phyloP scores from a whole-genome alignment of 495 filamentous ascomycete genomes.

The Platismatia glauca region DNA sequence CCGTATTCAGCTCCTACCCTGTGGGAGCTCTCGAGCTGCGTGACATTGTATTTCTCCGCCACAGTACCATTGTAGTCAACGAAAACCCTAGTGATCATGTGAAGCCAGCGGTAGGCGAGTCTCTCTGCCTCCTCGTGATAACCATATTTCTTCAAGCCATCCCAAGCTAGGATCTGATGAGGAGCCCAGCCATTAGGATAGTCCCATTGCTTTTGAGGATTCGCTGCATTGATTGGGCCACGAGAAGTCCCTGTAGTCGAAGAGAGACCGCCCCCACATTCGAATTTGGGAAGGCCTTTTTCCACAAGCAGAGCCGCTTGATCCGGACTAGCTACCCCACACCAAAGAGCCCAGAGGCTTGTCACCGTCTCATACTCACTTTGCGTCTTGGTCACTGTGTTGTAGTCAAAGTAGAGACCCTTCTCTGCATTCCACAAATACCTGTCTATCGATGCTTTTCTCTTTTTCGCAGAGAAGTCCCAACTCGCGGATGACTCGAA shows the following conservation, averaged over 20 bases:
- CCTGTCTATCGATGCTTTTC: constrained; percentile 74
- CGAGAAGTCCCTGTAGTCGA: constrained; percentile 82
- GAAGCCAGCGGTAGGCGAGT: constrained; percentile 88
- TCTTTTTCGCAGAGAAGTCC: constrained; percentile 74
- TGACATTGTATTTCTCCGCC: constrained; percentile 98
- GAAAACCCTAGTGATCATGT: constrained; percentile 95
- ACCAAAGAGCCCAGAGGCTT: constrained; percentile 96
- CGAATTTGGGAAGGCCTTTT: constrained; percentile 72
- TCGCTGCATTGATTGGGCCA: constrained; percentile 64
- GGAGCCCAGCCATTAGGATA: constrained; percentile 97
- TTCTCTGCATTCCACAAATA: constrained; percentile 83
- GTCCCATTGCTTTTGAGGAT: constrained; percentile 95
- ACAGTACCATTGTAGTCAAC: constrained; percentile 96
- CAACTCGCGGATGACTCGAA: constrained; percentile 74
- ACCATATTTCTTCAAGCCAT: constrained; percentile 78
- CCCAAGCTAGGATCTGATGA: constrained; percentile 97
- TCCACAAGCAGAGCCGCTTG: constrained; percentile 71
- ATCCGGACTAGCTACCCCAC: constrained; percentile 66
- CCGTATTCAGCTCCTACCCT: constrained; percentile 94
- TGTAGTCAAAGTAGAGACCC: constrained; percentile 96
- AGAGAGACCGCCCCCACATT: constrained; percentile 78
- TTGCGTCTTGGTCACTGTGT: constrained; percentile 70
- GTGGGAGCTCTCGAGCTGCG: constrained; percentile 76
- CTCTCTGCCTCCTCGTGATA: constrained; percentile 82
- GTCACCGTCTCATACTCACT: constrained; percentile 77